A percentile compares a stretch with the other conserved stretches of the same genome.
phyloP scores from a whole-genome alignment of 176 grass and related monocot genomes.

The Alloteropsis semialata region DNA sequence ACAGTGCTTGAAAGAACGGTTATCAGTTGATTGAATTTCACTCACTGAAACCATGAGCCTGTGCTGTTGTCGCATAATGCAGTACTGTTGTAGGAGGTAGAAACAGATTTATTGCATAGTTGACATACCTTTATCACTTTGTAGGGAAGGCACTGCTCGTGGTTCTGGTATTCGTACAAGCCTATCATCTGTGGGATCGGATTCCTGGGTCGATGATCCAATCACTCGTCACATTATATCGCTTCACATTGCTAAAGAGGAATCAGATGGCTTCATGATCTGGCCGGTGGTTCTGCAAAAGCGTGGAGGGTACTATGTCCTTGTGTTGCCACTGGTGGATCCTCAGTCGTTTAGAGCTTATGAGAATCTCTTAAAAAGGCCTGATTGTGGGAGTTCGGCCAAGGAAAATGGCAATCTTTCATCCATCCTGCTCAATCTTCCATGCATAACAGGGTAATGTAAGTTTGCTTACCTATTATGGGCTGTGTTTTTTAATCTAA shows the following conservation, averaged over 20 bases:
- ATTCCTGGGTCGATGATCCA: conserved; percentile 94
- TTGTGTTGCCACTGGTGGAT: conserved; percentile 74
- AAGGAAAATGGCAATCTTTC: conserved; percentile 71
- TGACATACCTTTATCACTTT: conserved; percentile 1
- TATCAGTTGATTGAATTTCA: background rate
- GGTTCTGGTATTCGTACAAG: conserved; percentile 71
- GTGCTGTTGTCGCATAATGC: background rate
- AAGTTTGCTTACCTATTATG: conserved; percentile 55
- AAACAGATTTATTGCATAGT: background rate
- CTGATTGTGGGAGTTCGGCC: conserved; percentile 70
- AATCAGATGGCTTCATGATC: conserved; percentile 48
- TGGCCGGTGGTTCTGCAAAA: conserved; percentile 85
- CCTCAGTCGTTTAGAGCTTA: conserved; percentile 62
- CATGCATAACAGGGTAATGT: conserved; percentile 99
- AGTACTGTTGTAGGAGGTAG: background rate
- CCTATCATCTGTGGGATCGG: conserved; percentile 53
- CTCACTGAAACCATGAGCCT: background rate
- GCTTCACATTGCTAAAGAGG: conserved; percentile 49
- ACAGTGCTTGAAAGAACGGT: background rate
- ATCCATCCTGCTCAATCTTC: conserved; percentile 82
- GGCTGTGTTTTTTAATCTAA: background rate
- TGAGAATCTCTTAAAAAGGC: conserved; percentile 53
- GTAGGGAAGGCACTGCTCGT: conserved; percentile 71
- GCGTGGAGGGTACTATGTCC: conserved; percentile 69
- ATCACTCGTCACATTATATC: conserved; percentile 78